Evolutionary conservation across 371 early-diverging fungal genomes (phyloP), one percentile per base, ranked within the genome.

Genomic region (Mucor circinelloides): DNA sequence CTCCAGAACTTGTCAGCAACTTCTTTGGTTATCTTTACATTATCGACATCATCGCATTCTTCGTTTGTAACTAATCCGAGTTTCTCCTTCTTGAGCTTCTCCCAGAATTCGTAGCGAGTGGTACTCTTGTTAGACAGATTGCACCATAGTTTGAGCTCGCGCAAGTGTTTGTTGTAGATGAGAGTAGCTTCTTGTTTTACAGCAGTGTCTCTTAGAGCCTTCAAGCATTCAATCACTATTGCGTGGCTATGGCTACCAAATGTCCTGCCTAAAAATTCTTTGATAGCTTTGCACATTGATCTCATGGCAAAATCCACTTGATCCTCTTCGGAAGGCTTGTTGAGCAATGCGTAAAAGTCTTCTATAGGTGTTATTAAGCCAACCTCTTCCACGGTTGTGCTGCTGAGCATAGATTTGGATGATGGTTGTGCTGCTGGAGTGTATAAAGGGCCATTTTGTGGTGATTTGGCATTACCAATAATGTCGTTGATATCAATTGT

Each of bases 311-410:
- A 42, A n/a, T 85, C 87, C 27, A 66, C 67, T 2, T 70, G 48
- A 21, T 85, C 83, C 30, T 80, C 55, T 66, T 86, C 84, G 17
- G 78, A 75, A 6, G 75, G 64, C 28, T 66, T 58, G 54, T 84
- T 71, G 8, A 89, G 58, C 84, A 91, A 81, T 19, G 82, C 77
- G 7, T 79, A 74, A 63, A 90, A 91, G 42, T 90, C 90, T 21
- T 69, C 71, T 7, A 90, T 81, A 21, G 92, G 92, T 44, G 85
- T 78, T 2, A 74, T 76, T 0, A 83, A 70, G 3, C 85, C 80
- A 5, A 91, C 83, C 23, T 76, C 77, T 73, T 23, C 23, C 5
- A 50, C 9, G 1, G 9, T 12, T 23, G 19, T n/a, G 9, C 2
- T 21, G 46, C 5, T n/a, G 8, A 44, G 8, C 19, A n/a, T 44